phyloP scores from a whole-genome alignment of 2,329 filamentous ascomycete species.

The Pezizomycotina sp. region DNA sequence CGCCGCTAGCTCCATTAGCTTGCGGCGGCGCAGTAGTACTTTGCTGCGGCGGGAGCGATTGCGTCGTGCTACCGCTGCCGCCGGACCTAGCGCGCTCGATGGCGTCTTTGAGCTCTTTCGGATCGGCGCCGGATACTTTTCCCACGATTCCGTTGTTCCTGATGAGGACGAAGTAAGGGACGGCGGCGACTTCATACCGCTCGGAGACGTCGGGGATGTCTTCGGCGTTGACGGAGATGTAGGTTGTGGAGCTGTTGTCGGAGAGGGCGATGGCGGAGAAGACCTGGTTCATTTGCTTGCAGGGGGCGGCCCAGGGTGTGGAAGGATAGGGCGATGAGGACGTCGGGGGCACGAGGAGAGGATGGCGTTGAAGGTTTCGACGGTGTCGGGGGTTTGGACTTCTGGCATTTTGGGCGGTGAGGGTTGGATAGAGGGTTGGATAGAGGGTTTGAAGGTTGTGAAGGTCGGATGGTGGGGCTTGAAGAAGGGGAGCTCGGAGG shows the following conservation, averaged over 20 bases:
- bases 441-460: too few relatives aligned
- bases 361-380: too few relatives aligned
- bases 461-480: too few relatives aligned
- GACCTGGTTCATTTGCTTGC: constrained; percentile 60
- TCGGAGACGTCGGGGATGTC: constrained; percentile 85
- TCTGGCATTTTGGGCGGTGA: too few relatives aligned
- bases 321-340: constrained; percentile 78
- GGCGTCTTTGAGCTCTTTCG: constrained; percentile 63
- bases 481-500: too few relatives aligned
- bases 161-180: constrained; percentile 77
- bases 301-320: constrained; percentile 95
- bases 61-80: constrained; percentile 30
- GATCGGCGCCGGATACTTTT: constrained; percentile 77
- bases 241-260: constrained; percentile 41
- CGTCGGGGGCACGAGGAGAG: too few relatives aligned
- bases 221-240: constrained; percentile 86
- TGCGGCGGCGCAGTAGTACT: constrained; percentile 23
- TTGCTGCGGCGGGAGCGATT: constrained; percentile 24
- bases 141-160: constrained; percentile 61
- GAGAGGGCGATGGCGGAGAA: constrained; percentile 10
- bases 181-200: constrained; percentile 81
- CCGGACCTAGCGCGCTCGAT: constrained; percentile 60
- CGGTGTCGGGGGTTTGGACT: too few relatives aligned
- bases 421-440: too few relatives aligned
- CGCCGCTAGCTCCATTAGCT: constrained; percentile 29